Evolutionary conservation across 495 filamentous ascomycete genomes (phyloP).

Genomic region (Annulohypoxylon moriforme): DNA sequence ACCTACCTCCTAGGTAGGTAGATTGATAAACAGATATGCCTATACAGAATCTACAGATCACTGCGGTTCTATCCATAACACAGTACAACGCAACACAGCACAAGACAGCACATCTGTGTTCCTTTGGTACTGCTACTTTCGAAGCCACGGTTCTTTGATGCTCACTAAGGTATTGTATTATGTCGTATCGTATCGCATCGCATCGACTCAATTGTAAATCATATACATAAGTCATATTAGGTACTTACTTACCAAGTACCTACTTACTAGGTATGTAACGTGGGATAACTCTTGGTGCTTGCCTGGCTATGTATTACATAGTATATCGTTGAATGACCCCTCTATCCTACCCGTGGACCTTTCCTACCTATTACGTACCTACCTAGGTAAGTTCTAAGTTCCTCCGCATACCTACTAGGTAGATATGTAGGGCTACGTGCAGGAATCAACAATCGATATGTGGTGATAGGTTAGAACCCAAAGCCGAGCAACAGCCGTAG

Average conservation of each 20-base stretch:
- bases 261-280: neutral
- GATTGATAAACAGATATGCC: neutral
- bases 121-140: neutral
- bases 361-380: neutral
- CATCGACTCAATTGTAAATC: neutral
- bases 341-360: no score
- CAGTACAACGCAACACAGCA: slow-evolving; percentile 26
- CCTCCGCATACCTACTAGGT: neutral
- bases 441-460: neutral
- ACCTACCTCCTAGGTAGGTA: neutral
- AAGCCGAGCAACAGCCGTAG: slow-evolving; percentile 38
- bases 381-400: neutral
- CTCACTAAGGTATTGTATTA: neutral
- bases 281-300: neutral
- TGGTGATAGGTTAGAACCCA: neutral
- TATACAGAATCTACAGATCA: slow-evolving; percentile 8
- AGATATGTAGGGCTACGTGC: neutral
- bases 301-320: neutral
- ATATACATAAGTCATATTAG: neutral
- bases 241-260: neutral
- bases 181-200: neutral
- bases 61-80: slow-evolving; percentile 10
- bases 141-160: neutral
- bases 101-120: slow-evolving; percentile 41
- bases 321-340: neutral